Conservation (phyloP, 78 protist species). For the Emiliania huxleyi region DNA sequence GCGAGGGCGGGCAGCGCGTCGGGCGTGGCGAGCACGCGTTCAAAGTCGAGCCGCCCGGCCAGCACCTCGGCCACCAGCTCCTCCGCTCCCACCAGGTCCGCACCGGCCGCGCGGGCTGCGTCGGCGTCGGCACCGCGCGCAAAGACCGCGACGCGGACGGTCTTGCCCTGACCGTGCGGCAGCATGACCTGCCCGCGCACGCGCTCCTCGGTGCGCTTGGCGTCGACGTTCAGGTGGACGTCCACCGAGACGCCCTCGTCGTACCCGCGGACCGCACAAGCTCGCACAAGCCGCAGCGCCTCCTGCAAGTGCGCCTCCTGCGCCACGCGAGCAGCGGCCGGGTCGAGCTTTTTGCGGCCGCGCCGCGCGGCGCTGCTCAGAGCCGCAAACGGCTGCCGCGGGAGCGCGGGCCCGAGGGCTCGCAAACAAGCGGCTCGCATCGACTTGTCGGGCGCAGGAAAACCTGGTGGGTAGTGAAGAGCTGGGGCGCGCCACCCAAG, state of each 20-base stretch:
- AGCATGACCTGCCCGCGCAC: background rate
- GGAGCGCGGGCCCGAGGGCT: too few relatives aligned
- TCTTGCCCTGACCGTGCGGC: constrained; percentile 12
- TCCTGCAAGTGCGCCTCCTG: background rate
- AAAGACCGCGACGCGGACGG: background rate
- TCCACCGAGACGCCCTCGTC: background rate
- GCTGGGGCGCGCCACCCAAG: too few relatives aligned
- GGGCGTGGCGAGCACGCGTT: constrained; percentile 9
- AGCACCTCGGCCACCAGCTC: constrained; percentile 8
- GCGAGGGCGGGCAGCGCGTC: constrained; percentile 28
- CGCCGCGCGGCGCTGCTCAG: too few relatives aligned
- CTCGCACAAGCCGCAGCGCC: background rate
- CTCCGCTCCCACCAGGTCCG: constrained; percentile 31
- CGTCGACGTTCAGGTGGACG: background rate
- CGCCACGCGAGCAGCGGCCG: too few relatives aligned
- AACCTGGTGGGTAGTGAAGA: too few relatives aligned
- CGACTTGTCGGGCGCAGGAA: too few relatives aligned
- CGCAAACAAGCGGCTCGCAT: too few relatives aligned
- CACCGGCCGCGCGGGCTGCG: constrained; percentile 9
- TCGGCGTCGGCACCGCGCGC: background rate
- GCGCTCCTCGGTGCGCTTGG: background rate
- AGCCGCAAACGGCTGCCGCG: too few relatives aligned
- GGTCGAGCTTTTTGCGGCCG: too few relatives aligned
- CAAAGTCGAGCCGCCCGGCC: background rate
- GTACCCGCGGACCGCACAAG: background rate